Evolutionary conservation across 257 asterid genomes (phyloP), one percentile per base, ranked within the genome.

Genomic region (Ajuga chamaepitys): DNA sequence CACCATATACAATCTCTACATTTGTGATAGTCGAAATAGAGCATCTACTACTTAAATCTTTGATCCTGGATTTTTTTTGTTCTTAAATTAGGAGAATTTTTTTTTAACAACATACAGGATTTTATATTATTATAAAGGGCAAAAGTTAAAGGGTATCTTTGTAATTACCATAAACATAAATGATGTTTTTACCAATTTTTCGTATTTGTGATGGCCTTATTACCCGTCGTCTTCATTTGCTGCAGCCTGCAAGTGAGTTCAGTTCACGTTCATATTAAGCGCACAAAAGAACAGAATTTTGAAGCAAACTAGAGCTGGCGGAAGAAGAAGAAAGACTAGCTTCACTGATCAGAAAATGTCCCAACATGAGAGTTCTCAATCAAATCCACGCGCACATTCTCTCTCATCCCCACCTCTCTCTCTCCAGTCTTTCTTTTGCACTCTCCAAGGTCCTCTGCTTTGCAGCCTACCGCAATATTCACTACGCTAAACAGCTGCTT

Each of bases 381-480:
- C 94, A 88, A 75, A 78, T 88, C 77, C 95, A 85, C 67, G 85
- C 82, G 40, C 91, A 66, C 37, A 62, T 81, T 34, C 81, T 83
- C 79, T 80, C 85, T 17, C 82, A 34, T 52, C 83, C 85, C 4
- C 59, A 22, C 67, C 73, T 71, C 37, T 67, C 85, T 9, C 68
- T 26, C 66, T 56, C 84, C 44, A 16, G 79, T n/a, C 55, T 69
- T 47, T 70, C 84, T 52, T 85, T 79, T 28, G n/a, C 74, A 7
- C 93, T 88, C 75, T 67, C 88, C 77, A 88, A 81, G 64, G 26
- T 88, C 75, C 74, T 88, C 74, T 70, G 85, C 65, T 83, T 81
- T 71, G 84, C 90, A 13, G 85, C 95, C 47, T 77, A 77, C 77
- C 83, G 91, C 24, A 62, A 82, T 67, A 56, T 80, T 14, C 76